Evolutionary conservation across 768 basidiomycete genomes (phyloP).

Genomic region (Rhizopogon vulgaris): DNA sequence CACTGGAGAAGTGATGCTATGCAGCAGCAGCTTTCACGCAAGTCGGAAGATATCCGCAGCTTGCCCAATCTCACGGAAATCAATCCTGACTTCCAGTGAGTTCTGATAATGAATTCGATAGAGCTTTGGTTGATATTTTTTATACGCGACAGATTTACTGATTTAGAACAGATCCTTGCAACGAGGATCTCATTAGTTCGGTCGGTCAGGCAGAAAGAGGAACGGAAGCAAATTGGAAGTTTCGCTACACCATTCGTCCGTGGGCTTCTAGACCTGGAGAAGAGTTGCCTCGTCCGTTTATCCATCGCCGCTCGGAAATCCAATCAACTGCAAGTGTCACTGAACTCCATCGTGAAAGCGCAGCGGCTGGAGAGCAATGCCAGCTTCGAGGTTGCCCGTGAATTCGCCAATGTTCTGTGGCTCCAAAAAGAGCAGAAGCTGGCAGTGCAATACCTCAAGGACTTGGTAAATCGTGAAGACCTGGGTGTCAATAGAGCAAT

Average conservation of each 20-base stretch:
- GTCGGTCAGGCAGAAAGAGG: conserved; percentile 62
- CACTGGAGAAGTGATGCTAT: conserved; percentile 45
- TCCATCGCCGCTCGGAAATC: conserved; percentile 66
- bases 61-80: conserved; percentile 44
- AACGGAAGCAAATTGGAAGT: conserved; percentile 71
- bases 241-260: conserved; percentile 48
- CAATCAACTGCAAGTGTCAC: conserved; percentile 69
- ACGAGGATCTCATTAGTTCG: conserved; percentile 79
- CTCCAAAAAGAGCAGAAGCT: conserved; percentile 75
- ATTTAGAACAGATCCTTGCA: conserved; percentile 72
- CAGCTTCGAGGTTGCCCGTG: conserved; percentile 58
- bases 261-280: conserved; percentile 55
- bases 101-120: conserved; percentile 5
- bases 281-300: conserved; percentile 61
- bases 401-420: conserved; percentile 91
- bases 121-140: not conserved
- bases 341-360: conserved; percentile 80
- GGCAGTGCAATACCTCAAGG: conserved; percentile 69
- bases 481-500: conserved; percentile 7
- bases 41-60: conserved; percentile 27
- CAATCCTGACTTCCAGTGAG: conserved; percentile 63
- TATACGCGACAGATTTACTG: conserved; percentile 49
- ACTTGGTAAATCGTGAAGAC: conserved; percentile 20
- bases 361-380: conserved; percentile 48
- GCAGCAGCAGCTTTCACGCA: conserved; percentile 22